Evolutionary conservation across 352 stramenopile species (phyloP), one percentile per base, ranked within the genome.

Genomic region (Pythium folliculosum): DNA sequence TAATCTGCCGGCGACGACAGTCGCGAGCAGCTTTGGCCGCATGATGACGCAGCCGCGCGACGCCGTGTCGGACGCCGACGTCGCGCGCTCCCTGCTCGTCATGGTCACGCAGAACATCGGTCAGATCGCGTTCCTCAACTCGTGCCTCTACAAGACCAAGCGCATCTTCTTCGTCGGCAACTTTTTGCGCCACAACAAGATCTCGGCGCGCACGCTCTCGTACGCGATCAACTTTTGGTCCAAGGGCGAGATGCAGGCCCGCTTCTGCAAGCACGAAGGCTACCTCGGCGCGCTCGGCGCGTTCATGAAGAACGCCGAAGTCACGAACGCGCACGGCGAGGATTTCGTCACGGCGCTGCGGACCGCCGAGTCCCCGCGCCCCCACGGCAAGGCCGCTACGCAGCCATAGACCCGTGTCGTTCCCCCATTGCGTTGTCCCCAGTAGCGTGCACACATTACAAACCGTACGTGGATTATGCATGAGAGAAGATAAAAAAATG

Each of bases 21-120:
- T 99, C 6, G 98, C 98, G 6, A 98, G 94, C 64, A 99, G 95
- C 51, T 99, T 99, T 79, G 98, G 86, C 19, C 90, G 91, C 70
- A 94, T 95, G 86, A 96, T 95, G 47, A 84, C 83, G 22, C 69
- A 71, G 17, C 65, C 77, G 14, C 83, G 83, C 5, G 77, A 88
- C 44, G 71, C 63, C 51, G 86, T 99, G 37, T 92, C 86, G 47
- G 93, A 99, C 68, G 95, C 97, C 54, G 97, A 99, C 79, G 77
- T 99, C 50, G 96, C 96, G 22, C 89, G 96, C 49, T 95, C 97
- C 43, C 75, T 99, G 48, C 82, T 99, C 22, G 86, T 99, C 37
- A 99, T 99, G 97, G 97, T 99, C 40, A 99, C 98, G 25, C 98
- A 99, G 70, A 99, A 99, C 69, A 96, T 96, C 69, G 86, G 86